Conservation (phyloP, 495 filamentous ascomycete species). For the Xylaria scruposa region DNA sequence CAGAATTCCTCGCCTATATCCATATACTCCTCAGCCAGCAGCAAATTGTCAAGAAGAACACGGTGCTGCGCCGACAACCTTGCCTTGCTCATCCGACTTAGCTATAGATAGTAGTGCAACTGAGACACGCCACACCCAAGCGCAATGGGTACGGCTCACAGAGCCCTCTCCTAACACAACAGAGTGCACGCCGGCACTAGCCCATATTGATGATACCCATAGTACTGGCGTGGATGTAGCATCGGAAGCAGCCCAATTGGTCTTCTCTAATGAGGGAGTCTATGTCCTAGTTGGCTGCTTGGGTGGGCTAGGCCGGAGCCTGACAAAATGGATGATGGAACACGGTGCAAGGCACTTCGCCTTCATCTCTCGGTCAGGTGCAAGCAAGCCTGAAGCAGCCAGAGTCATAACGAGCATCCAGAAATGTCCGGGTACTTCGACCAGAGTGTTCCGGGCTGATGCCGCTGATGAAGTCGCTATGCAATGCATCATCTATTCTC, state of each 20-base stretch:
- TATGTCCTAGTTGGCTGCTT: conserved; percentile 63
- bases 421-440: conserved; percentile 29
- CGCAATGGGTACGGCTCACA: not conserved
- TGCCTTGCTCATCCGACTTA: not conserved
- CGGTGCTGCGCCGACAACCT: not conserved
- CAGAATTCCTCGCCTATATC: conserved; percentile 26
- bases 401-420: conserved; percentile 29
- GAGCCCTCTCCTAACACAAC: not conserved
- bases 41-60: not conserved
- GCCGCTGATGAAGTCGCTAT: conserved; percentile 34
- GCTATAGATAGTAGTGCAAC: not conserved
- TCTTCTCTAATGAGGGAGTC: conserved; percentile 36
- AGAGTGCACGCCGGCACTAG: not conserved
- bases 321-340: conserved; percentile 57
- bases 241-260: not conserved
- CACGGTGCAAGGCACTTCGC: conserved; percentile 58
- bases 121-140: not conserved
- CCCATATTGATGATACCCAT: not conserved
- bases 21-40: not conserved
- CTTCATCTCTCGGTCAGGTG: conserved; percentile 58
- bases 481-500: conserved; percentile 26
- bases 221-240: not conserved
- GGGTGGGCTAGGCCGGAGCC: conserved; percentile 60
- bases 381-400: conserved; percentile 31
- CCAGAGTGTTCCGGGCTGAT: conserved; percentile 40